Evolutionary conservation across 106 monocot genomes (phyloP).

Genomic region (Cymbidium sinense): DNA sequence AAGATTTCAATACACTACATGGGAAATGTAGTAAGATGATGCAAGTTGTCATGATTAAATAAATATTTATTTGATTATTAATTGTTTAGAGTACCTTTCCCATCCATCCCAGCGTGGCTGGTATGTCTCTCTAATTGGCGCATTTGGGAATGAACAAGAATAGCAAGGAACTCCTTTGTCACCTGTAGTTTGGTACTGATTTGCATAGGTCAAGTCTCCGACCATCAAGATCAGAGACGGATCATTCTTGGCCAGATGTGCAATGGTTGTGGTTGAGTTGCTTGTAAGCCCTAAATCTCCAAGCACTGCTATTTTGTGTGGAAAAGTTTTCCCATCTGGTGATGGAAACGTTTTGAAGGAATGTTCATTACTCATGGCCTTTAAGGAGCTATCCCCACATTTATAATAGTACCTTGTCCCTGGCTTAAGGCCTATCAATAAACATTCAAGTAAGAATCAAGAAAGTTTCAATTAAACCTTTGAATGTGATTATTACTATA

Average conservation of each 20-base stretch:
- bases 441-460: conserved; percentile 2
- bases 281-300: conserved; percentile 82
- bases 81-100: conserved; percentile 54
- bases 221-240: conserved; percentile 73
- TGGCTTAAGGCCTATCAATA: conserved; percentile 48
- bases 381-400: conserved; percentile 70
- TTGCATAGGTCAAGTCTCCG: conserved; percentile 77
- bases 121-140: conserved; percentile 79
- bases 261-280: conserved; percentile 73
- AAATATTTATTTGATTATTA: background rate
- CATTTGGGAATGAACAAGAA: conserved; percentile 73
- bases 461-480: background rate
- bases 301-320: conserved; percentile 52
- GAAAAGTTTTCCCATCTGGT: conserved; percentile 23
- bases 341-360: conserved; percentile 50
- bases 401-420: conserved; percentile 69
- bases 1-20: background rate
- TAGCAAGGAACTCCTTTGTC: conserved; percentile 71
- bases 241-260: conserved; percentile 58
- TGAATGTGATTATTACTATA: background rate
- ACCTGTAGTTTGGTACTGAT: conserved; percentile 82
- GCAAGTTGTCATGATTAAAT: background rate
- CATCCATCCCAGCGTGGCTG: conserved; percentile 95
- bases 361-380: conserved; percentile 61
- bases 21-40: background rate